These are phyloP conservation scores for Sambucus nigra DNA, from an alignment of 129 eudicot species.

Conservation along the genomic window DNA sequence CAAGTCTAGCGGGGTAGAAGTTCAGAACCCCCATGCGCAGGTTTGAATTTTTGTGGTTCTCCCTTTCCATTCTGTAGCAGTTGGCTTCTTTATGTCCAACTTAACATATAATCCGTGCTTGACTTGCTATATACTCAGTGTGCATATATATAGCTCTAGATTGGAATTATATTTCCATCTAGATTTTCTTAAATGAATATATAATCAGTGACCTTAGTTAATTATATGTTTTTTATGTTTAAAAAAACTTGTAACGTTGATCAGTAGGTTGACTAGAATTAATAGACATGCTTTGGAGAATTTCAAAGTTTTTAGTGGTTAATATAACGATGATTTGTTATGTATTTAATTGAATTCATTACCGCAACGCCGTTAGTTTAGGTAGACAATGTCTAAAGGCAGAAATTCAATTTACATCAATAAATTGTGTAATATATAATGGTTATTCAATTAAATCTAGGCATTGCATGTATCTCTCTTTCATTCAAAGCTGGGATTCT, in stretches of 20 bases:
- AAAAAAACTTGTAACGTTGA: too few relatives aligned
- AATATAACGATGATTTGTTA: too few relatives aligned
- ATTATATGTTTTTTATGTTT: too few relatives aligned
- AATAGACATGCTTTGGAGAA: too few relatives aligned
- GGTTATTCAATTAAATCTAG: neutral
- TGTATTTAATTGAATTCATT: too few relatives aligned
- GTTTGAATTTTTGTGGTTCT: constrained; percentile 26
- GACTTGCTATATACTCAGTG: neutral
- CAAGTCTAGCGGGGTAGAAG: constrained; percentile 95
- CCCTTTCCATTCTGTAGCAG: neutral
- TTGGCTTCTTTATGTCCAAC: neutral
- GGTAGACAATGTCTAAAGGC: neutral
- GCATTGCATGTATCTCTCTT: neutral
- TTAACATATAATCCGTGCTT: too few relatives aligned
- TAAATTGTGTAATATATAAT: neutral
- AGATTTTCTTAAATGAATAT: neutral
- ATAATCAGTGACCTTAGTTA: too few relatives aligned
- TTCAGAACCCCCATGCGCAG: constrained; percentile 99
- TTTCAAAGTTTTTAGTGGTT: too few relatives aligned
- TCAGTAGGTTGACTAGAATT: too few relatives aligned
- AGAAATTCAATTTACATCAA: too few relatives aligned
- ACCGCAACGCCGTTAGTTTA: neutral
- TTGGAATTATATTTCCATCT: neutral
- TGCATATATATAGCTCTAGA: neutral
- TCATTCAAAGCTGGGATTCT: neutral